A percentile compares a stretch with the other conserved stretches of the same genome.
Conservation (phyloP, 2,329 filamentous ascomycete genomes). For the Microdochium trichocladiopsis region DNA sequence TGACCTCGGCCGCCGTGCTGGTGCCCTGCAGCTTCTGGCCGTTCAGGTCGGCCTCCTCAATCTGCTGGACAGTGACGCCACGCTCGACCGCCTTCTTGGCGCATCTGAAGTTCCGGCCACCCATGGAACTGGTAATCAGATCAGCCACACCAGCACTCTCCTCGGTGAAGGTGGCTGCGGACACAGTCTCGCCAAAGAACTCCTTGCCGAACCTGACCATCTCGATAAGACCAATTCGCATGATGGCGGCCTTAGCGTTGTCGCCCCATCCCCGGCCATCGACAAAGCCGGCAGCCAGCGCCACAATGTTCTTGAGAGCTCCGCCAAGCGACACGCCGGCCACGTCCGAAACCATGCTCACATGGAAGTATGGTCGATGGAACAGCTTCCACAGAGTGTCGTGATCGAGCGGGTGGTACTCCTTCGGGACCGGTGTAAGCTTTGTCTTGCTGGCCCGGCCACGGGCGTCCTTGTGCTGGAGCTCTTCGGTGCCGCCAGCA, state of each 20-base stretch:
- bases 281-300: constrained; percentile 88
- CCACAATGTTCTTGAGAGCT: constrained; percentile 94
- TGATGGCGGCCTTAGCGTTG: constrained; percentile 97
- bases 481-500: constrained; percentile 24
- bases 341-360: constrained; percentile 90
- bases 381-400: constrained; percentile 78
- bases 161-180: constrained; percentile 87
- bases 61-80: constrained; percentile 73
- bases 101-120: constrained; percentile 90
- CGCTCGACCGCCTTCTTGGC: constrained; percentile 81
- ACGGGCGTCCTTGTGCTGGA: constrained; percentile 62
- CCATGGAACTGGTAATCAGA: constrained; percentile 87
- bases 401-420: constrained; percentile 85
- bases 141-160: constrained; percentile 93
- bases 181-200: constrained; percentile 81
- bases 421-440: constrained; percentile 68
- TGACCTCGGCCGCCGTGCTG: constrained; percentile 84
- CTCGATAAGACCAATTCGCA: constrained; percentile 91
- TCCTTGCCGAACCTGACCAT: constrained; percentile 94
- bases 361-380: constrained; percentile 96
- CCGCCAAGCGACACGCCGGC: constrained; percentile 92
- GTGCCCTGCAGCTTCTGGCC: constrained; percentile 97
- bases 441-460: constrained; percentile 61
- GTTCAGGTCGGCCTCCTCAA: constrained; percentile 85
- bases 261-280: constrained; percentile 96